Conservation (phyloP, 352 stramenopile species). For the Chrysophaeum taylorii region DNA sequence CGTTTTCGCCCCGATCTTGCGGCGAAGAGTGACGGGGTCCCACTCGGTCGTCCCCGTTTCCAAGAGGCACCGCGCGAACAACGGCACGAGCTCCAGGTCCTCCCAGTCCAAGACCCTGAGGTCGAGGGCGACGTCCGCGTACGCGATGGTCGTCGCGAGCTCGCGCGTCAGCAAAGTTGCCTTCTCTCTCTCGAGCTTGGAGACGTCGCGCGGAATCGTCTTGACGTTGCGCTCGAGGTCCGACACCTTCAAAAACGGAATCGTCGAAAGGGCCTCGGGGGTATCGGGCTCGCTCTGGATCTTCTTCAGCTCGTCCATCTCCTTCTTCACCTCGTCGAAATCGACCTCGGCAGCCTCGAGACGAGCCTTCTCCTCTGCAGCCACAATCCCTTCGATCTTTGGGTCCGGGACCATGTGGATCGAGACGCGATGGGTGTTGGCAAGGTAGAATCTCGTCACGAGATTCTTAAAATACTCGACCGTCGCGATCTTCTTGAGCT, state of each 20-base stretch:
- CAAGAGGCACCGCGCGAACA: slow-evolving; percentile 57
- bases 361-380: slow-evolving; percentile 40
- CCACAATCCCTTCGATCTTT: slow-evolving; percentile 30
- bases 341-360: slow-evolving; percentile 55
- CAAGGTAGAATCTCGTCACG: slow-evolving; percentile 49
- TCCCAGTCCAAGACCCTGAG: slow-evolving; percentile 47
- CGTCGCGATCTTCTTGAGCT: slow-evolving; percentile 55
- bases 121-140: slow-evolving; percentile 55
- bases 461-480: slow-evolving; percentile 54
- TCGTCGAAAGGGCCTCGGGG: slow-evolving; percentile 53
- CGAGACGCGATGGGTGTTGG: slow-evolving; percentile 59
- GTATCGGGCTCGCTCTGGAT: slow-evolving; percentile 55
- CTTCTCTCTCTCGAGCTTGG: neutral
- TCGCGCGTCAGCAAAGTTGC: slow-evolving; percentile 42
- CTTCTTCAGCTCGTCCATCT: slow-evolving; percentile 41
- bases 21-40: slow-evolving; percentile 46
- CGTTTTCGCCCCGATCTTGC: slow-evolving; percentile 55
- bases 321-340: slow-evolving; percentile 39
- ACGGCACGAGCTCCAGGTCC: slow-evolving; percentile 52
- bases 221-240: slow-evolving; percentile 56
- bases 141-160: slow-evolving; percentile 59
- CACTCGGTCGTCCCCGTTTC: slow-evolving; percentile 57
- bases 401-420: slow-evolving; percentile 58
- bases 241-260: slow-evolving; percentile 47
- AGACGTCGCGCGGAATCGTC: slow-evolving; percentile 52